Evolutionary conservation across 1,284 basidiomycete species (phyloP).

Genomic region (Pulveroboletus sp.): DNA sequence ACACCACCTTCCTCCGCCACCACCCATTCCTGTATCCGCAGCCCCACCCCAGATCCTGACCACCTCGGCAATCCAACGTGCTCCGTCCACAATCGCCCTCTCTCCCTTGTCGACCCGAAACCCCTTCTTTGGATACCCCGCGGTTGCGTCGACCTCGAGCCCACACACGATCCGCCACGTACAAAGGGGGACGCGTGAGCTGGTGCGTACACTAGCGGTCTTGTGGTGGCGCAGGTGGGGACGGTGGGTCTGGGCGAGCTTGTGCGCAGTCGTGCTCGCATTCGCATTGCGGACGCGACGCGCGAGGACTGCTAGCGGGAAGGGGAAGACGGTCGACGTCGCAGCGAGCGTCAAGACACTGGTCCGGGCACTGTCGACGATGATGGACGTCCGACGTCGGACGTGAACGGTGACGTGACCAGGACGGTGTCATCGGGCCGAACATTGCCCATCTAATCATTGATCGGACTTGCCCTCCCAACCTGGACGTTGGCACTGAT

Average conservation of each 20-base stretch:
- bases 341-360: neutral
- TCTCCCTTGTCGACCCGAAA: slow-evolving; percentile 60
- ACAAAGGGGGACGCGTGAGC: slow-evolving; percentile 69
- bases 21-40: neutral
- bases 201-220: slow-evolving; percentile 61
- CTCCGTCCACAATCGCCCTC: slow-evolving; percentile 39
- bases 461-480: no score
- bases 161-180: slow-evolving; percentile 43
- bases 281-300: slow-evolving; percentile 1
- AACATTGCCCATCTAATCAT: no score
- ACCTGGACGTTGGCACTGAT: no score
- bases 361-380: neutral
- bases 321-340: no score
- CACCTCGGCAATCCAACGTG: neutral
- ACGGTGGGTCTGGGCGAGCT: slow-evolving; percentile 39
- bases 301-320: neutral
- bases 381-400: neutral
- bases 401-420: neutral
- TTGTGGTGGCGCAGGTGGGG: slow-evolving; percentile 71
- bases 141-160: slow-evolving; percentile 39
- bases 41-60: neutral
- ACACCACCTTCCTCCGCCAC: slow-evolving; percentile 10
- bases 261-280: neutral
- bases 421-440: no score
- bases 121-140: slow-evolving; percentile 85